Conservation (phyloP, 164 flowering plant species). For the Platanus orientalis region DNA sequence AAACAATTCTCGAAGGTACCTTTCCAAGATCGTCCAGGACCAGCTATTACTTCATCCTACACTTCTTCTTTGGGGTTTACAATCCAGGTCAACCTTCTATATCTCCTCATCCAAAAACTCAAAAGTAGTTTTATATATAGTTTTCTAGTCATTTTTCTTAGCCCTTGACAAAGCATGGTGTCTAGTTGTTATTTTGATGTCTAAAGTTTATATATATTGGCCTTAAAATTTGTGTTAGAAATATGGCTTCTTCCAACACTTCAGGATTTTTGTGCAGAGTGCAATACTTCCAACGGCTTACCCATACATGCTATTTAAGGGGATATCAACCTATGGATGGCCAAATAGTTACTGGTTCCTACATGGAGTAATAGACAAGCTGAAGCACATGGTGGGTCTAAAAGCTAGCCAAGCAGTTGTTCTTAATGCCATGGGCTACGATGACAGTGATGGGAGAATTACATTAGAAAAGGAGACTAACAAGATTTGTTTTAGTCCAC, state of each 20-base stretch:
- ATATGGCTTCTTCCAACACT: not conserved
- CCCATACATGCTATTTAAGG: conserved; percentile 47
- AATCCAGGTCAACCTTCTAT: too few species aligned
- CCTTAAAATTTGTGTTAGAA: not conserved
- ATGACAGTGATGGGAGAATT: conserved; percentile 42
- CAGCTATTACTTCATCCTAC: conserved; percentile 48
- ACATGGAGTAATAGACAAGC: conserved; percentile 41
- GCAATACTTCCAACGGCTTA: conserved; percentile 50
- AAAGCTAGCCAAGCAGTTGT: conserved; percentile 22
- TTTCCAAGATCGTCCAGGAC: conserved; percentile 56
- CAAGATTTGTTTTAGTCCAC: conserved; percentile 37
- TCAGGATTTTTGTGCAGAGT: conserved; percentile 34
- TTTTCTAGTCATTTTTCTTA: too few species aligned
- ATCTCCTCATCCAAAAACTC: too few species aligned
- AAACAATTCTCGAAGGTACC: conserved; percentile 32
- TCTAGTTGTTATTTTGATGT: too few species aligned
- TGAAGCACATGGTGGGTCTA: conserved; percentile 22
- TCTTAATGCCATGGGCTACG: conserved; percentile 49
- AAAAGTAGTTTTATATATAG: too few species aligned
- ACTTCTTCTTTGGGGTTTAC: conserved; percentile 58
- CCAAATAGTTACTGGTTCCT: conserved; percentile 43
- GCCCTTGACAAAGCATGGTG: too few species aligned
- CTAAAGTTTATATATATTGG: too few species aligned
- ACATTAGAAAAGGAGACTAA: conserved; percentile 28
- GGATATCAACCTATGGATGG: conserved; percentile 44